A percentile compares a stretch with the other conserved stretches of the same genome.
Evolutionary conservation across 305 asterid species (phyloP).

Genomic region (Fraxinus paxiana): DNA sequence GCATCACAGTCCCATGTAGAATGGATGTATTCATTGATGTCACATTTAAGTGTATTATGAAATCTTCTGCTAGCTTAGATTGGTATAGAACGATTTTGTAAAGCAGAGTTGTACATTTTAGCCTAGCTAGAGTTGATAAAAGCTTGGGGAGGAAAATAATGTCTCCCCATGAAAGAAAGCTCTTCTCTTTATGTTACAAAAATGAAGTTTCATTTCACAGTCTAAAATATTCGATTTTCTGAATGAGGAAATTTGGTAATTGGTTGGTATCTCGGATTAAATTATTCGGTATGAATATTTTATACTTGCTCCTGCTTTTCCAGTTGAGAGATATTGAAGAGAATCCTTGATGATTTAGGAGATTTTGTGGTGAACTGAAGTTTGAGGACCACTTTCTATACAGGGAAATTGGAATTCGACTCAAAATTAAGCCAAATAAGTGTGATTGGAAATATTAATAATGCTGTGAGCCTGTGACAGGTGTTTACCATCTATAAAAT

Average conservation of each 20-base stretch:
- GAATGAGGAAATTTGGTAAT: neutral
- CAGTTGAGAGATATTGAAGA: neutral
- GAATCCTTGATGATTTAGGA: neutral
- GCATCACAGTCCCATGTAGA: too few relatives aligned
- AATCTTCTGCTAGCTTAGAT: too few relatives aligned
- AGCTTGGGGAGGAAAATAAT: too few relatives aligned
- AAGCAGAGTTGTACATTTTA: too few relatives aligned
- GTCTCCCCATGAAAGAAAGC: too few relatives aligned
- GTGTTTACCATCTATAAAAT: neutral
- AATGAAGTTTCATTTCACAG: neutral
- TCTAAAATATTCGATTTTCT: neutral
- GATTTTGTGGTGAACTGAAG: neutral
- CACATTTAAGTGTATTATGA: too few relatives aligned
- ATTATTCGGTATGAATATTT: neutral
- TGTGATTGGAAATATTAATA: neutral
- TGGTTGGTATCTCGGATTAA: neutral
- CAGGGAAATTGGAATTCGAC: neutral
- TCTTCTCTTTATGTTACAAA: neutral
- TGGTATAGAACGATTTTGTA: too few relatives aligned
- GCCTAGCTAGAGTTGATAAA: too few relatives aligned
- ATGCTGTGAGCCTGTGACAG: neutral
- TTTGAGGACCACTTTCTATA: neutral
- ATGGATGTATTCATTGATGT: too few relatives aligned
- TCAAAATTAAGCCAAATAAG: neutral
- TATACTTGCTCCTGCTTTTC: neutral